Evolutionary conservation across 2,329 filamentous ascomycete species (phyloP), one percentile per base, ranked within the genome.

Genomic region (Aspergillus glaucus): DNA sequence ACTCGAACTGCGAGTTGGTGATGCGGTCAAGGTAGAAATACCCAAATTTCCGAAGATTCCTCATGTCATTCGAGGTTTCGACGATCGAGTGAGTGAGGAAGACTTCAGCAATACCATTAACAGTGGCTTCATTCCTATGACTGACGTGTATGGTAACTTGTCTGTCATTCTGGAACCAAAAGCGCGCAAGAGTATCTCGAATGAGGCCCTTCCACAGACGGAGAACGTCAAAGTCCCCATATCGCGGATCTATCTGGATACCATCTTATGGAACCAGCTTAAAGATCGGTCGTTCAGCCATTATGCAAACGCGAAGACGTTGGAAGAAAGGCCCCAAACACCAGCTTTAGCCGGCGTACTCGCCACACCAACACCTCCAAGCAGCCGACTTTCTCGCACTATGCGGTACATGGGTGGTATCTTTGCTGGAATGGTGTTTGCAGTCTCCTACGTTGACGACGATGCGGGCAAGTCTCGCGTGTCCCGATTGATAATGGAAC

Each of bases 371-470:
- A 64, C 64, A 32, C 77, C 78, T 1, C 78, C 79, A 1, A 67
- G 66, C 21, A 77, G 78, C 3, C 72, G 77, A 15, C 65, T 74
- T 21, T 74, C 75, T 6, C 73, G 76, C 50, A 64, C 56, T 46
- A 50, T 63, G 43, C 57, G 62, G 19, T 54, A 53, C 51, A 56
- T 42, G 3, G 61, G 57, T 15, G 72, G 73, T 2, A 54, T 94
- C 0, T 95, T 97, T 60, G 71, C 79, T 1, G 82, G 84, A 39
- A 95, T 96, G 90, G 82, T 82, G 0, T 96, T 97, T 67, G 90
- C 90, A 0, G 79, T 95, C 9, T 92, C 89, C 0, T 88, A 89
- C 53, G 72, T 75, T 2, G 75, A 79, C 1, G 76, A 81, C 46
- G 77, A 75, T 14, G 71, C 71, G 7, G 77, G 81, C 15, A 80